A percentile compares a stretch with the other conserved stretches of the same genome.
phyloP scores from a whole-genome alignment of 192 early-diverging fungal species.

The Rhizoclosmatium globosum region DNA sequence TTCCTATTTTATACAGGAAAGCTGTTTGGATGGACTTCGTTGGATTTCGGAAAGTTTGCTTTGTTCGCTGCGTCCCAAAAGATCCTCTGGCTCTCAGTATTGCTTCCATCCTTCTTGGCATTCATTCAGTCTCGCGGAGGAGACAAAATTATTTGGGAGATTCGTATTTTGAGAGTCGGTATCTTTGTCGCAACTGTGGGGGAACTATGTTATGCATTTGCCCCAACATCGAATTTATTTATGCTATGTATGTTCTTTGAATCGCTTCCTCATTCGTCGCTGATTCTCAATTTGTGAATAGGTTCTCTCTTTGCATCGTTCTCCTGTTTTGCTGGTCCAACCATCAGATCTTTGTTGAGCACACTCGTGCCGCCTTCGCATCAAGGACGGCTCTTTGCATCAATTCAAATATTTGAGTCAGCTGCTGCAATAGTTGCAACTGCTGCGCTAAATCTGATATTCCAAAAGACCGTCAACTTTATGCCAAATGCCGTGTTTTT shows the following conservation, averaged over 20 bases:
- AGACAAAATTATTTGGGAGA: conserved; percentile 26
- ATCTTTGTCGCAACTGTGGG: conserved; percentile 10
- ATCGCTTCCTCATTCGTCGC: background rate
- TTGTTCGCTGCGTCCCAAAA: conserved; percentile 8
- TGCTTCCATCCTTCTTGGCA: background rate
- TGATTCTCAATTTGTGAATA: background rate
- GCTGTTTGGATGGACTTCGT: conserved; percentile 10
- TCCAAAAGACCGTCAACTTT: conserved; percentile 16
- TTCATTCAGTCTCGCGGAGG: background rate
- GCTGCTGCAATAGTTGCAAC: background rate
- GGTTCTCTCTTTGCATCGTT: conserved; percentile 10
- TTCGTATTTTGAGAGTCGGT: conserved; percentile 1
- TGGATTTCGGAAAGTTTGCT: conserved; percentile 29
- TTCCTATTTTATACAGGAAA: conserved; percentile 22
- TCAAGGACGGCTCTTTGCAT: conserved; percentile 20
- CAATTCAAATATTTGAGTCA: conserved; percentile 22
- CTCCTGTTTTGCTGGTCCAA: conserved; percentile 16
- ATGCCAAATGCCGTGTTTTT: conserved; percentile 21
- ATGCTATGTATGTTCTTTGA: background rate
- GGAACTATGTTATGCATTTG: background rate
- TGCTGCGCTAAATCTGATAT: conserved; percentile 3
- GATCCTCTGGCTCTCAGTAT: conserved; percentile 19
- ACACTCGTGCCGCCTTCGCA: conserved; percentile 18
- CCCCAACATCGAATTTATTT: background rate
- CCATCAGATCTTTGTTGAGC: conserved; percentile 17